A percentile compares a stretch with the other conserved stretches of the same genome.
phyloP scores from a whole-genome alignment of 139 green algal genomes.

The Bryopsis sp. region DNA sequence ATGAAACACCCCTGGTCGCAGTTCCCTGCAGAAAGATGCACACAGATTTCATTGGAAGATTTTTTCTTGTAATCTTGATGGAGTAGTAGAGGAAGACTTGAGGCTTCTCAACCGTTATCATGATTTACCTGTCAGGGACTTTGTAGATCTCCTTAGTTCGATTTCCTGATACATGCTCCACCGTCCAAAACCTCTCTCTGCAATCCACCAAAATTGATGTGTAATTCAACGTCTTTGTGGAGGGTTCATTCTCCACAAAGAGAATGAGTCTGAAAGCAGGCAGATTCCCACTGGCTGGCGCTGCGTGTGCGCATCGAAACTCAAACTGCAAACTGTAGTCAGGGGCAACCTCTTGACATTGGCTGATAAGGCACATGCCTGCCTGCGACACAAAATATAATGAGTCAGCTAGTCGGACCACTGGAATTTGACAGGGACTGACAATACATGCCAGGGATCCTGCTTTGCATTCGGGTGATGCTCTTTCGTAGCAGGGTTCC shows the following conservation, averaged over 20 bases:
- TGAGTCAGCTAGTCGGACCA: not conserved
- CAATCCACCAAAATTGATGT: not conserved
- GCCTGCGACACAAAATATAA: not conserved
- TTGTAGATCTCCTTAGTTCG: not conserved
- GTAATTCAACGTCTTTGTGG: not conserved
- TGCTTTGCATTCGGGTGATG: not conserved
- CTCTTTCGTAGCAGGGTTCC: not conserved
- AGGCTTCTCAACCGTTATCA: too few species aligned
- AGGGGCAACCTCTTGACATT: not conserved
- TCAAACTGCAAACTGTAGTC: not conserved
- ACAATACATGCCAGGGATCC: not conserved
- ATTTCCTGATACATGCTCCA: not conserved
- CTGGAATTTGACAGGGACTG: not conserved
- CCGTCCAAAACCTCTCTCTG: not conserved
- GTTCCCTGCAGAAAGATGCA: not conserved
- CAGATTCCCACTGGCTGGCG: not conserved
- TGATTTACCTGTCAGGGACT: not conserved
- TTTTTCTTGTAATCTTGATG: too few species aligned
- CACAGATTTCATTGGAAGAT: too few species aligned
- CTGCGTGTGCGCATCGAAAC: not conserved
- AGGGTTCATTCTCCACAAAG: not conserved
- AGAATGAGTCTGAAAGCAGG: not conserved
- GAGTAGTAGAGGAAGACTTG: too few species aligned
- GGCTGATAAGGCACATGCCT: not conserved
- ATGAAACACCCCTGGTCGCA: not conserved